Evolutionary conservation across 176 grass and related monocot species (phyloP).

Genomic region (Carex pumila): DNA sequence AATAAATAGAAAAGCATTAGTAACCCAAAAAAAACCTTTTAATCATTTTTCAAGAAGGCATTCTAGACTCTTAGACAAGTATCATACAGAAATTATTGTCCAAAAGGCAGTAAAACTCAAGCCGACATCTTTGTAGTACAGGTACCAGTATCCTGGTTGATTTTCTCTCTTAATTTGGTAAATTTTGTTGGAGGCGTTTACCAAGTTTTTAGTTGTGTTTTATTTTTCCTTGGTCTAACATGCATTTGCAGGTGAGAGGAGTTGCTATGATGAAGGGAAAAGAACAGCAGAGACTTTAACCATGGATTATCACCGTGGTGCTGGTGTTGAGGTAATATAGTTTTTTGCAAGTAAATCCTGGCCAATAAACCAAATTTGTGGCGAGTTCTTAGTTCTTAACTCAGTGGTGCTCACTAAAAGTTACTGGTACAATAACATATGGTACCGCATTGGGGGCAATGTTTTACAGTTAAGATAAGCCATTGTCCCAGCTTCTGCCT

Average conservation of each 20-base stretch:
- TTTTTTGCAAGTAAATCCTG: background rate
- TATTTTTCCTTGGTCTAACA: background rate
- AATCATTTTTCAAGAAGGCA: background rate
- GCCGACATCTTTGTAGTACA: background rate
- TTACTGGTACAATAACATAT: background rate
- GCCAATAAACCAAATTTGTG: background rate
- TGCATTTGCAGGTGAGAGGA: constrained; percentile 57
- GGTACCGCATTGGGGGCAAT: background rate
- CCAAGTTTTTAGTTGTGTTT: background rate
- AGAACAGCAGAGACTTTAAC: constrained; percentile 95
- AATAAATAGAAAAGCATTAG: background rate
- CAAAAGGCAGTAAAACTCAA: background rate
- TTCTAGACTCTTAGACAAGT: background rate
- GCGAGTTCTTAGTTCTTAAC: background rate
- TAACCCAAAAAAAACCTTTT: background rate
- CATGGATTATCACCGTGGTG: constrained; percentile 94
- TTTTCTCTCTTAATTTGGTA: constrained; percentile 11
- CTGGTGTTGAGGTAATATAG: constrained; percentile 69
- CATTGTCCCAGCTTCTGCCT: background rate
- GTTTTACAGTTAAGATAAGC: background rate
- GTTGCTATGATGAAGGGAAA: constrained; percentile 97
- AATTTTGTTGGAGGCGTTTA: background rate
- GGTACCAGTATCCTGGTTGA: background rate
- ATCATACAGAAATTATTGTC: background rate
- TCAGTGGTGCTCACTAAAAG: background rate